Base-by-base conservation (phyloP, 106 monocot genomes). In the Xerophyta viscosa region DNA sequence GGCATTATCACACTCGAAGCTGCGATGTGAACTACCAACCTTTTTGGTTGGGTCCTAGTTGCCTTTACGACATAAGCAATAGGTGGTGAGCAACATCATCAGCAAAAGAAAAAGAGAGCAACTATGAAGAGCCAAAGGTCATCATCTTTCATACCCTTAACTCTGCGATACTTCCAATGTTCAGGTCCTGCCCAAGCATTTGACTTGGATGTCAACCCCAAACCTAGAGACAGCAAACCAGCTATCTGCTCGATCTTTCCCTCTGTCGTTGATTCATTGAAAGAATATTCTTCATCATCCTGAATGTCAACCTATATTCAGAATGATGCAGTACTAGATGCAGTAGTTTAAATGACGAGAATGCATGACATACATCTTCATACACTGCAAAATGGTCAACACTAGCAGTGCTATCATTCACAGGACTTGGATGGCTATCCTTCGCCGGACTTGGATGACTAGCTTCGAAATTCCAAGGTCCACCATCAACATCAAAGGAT, bases 121-220 rank as follows among this genome's bases (percentile, higher is more conserved):
- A 27, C 12, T 56, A 42, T 29, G 8, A 23, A 2, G 20, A 33
- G 33, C 33, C 33, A 33, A 33, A 6, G 5, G 7, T 33, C 33
- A 18, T 17, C 24, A 39, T 39, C 15, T 39, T 27, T 50, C 52
- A 6, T 67, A 99, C 90, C 90, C 86, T 86, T 99, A 25, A 43
- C 31, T 63, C 80, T 99, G 18, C 57, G 79, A 70, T 69, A 99
- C 53, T 90, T 99, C 98, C 98, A 99, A 51, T 99, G 79, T 33
- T 90, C 90, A 23, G 98, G 98, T 46, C 98, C 98, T 28, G 98
- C 98, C 98, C 98, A 99, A 6, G 90, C 77, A 86, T 99, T 99
- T 66, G 68, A 50, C 69, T 70, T 86, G 37, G 83, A 72, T 66
- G 68, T 71, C 50, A 85, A 82, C 47, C 85, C 90, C 57, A 90